Percentiles rank a stretch among this genome's conserved stretches.
Conservation (phyloP, 345 rosid species). For the Trapa bicornis region DNA sequence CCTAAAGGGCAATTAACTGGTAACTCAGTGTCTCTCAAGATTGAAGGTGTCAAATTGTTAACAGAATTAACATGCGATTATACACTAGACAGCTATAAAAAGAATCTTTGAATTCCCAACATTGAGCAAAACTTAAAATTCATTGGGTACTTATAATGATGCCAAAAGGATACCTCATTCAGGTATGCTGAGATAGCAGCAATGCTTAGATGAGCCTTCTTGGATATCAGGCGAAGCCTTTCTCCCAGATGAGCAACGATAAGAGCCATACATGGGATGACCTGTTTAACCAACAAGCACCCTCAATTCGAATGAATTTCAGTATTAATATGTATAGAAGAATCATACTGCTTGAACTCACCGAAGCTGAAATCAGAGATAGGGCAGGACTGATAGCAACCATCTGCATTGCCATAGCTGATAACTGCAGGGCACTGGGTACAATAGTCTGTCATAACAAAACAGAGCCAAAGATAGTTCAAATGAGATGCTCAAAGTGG, state of each 20-base stretch:
- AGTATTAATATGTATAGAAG: background rate
- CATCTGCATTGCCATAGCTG: conserved; percentile 76
- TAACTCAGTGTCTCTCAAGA: background rate
- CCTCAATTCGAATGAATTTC: background rate
- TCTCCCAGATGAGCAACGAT: conserved; percentile 64
- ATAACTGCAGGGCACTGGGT: conserved; percentile 65
- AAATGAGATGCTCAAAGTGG: background rate
- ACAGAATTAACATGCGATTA: background rate
- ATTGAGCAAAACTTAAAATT: background rate
- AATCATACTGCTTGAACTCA: background rate
- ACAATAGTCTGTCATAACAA: conserved; percentile 51
- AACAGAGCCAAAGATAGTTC: background rate
- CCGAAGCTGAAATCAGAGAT: conserved; percentile 68
- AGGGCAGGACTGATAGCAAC: conserved; percentile 63
- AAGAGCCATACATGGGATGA: conserved; percentile 63
- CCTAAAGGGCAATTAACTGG: conserved; percentile 24
- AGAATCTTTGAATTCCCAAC: background rate
- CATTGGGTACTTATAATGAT: conserved; percentile 1
- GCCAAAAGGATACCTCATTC: conserved; percentile 48
- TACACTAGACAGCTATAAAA: background rate
- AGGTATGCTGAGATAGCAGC: conserved; percentile 72
- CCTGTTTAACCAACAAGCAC: conserved; percentile 17
- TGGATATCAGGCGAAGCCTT: conserved; percentile 62
- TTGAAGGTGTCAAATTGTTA: background rate
- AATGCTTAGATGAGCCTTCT: conserved; percentile 51